Evolutionary conservation across 192 early-diverging fungal species (phyloP).

Genomic region (Entophlyctis helioformis): DNA sequence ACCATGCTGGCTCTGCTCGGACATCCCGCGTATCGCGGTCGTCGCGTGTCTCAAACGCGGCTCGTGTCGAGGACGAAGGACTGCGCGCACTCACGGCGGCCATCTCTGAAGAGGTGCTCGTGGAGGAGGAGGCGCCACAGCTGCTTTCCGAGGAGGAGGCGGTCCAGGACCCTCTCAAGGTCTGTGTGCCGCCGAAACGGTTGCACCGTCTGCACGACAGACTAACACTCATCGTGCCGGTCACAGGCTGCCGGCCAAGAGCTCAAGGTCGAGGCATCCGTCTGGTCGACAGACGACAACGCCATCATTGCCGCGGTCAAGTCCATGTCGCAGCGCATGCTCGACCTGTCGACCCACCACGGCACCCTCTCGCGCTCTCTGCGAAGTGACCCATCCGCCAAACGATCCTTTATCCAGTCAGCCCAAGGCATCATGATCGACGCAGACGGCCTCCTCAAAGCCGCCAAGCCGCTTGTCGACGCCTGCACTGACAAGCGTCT

Average conservation of each 20-base stretch:
- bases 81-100: too few relatives aligned
- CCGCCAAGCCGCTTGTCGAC: slow-evolving; percentile 14
- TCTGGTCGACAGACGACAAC: slow-evolving; percentile 29
- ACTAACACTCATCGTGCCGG: too few relatives aligned
- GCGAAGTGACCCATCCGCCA: slow-evolving; percentile 6
- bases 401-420: slow-evolving; percentile 25
- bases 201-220: background rate
- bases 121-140: slow-evolving; percentile 30
- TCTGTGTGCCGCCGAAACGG: background rate
- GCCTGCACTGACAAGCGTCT: slow-evolving; percentile 27
- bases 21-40: too few relatives aligned
- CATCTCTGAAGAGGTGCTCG: slow-evolving; percentile 23
- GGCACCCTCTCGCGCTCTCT: slow-evolving; percentile 3
- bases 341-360: slow-evolving; percentile 20
- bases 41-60: too few relatives aligned
- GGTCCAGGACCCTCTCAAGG: slow-evolving; percentile 28
- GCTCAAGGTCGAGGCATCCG: slow-evolving; percentile 33
- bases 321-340: slow-evolving; percentile 20
- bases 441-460: slow-evolving; percentile 6
- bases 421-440: slow-evolving; percentile 25
- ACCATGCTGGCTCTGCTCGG: too few relatives aligned
- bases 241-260: slow-evolving; percentile 37
- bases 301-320: slow-evolving; percentile 21
- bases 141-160: slow-evolving; percentile 30
- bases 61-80: too few relatives aligned